Percentiles rank a stretch among this genome's conserved stretches.
Evolutionary conservation across 2,329 filamentous ascomycete species (phyloP).

Genomic region (Myriosclerotinia duriaeana): DNA sequence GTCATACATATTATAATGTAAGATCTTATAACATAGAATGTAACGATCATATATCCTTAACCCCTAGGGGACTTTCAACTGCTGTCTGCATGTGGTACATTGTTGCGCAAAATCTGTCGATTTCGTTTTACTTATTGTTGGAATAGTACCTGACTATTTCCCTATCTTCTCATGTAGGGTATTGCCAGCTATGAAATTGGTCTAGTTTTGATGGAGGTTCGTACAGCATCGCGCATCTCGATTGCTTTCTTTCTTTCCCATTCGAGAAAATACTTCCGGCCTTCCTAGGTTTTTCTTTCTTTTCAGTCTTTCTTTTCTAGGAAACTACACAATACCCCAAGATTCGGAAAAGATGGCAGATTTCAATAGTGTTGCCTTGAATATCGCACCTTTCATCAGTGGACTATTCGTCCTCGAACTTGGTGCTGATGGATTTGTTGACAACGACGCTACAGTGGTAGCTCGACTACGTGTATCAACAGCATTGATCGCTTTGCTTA

Average conservation of each 20-base stretch:
- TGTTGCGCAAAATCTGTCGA: neutral
- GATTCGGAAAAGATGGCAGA: constrained; percentile 23
- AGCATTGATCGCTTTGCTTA: constrained; percentile 52
- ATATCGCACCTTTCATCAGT: constrained; percentile 46
- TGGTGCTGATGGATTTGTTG: constrained; percentile 54
- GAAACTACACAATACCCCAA: neutral
- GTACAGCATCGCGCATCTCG: neutral
- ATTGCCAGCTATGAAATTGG: too few species aligned
- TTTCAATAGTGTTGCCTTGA: constrained; percentile 40
- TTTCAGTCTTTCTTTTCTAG: too few species aligned
- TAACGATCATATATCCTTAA: neutral
- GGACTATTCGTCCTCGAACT: constrained; percentile 52
- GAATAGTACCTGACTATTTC: neutral
- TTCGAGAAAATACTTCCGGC: neutral
- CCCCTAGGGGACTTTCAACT: neutral
- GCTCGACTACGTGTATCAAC: constrained; percentile 47
- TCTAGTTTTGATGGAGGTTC: neutral
- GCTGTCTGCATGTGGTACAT: neutral
- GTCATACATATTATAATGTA: neutral
- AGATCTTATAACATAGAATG: constrained; percentile 11
- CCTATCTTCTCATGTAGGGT: neutral
- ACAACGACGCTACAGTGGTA: constrained; percentile 51
- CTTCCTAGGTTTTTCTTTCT: too few species aligned
- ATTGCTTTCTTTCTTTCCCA: neutral
- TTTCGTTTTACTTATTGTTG: neutral